Base-by-base conservation (phyloP, 2,329 filamentous ascomycete species). In the Diatrype stigma region DNA sequence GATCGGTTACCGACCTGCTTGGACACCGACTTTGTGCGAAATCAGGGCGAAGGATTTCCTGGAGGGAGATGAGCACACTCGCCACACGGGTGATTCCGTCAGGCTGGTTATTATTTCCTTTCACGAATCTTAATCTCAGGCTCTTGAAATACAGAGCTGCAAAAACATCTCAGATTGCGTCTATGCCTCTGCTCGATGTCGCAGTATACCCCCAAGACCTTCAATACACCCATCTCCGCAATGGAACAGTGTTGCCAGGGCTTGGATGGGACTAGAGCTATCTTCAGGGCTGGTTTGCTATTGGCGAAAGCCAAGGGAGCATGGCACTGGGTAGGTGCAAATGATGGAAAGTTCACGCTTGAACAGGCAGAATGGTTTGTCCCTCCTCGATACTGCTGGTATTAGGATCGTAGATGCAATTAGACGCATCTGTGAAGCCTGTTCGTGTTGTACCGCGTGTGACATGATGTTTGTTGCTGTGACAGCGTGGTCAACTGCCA, bases 131-230 rank as follows among this genome's bases (percentile, higher is more conserved):
- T 32, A 17, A 11, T 48, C 21, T 17, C 30, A 11, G 37, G 46
- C 47, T 52, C 51, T 50, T 52, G 51, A 38, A 52, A 49, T 34
- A 52, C 37, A 50, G 47, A 52, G 47, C 22, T 42, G 26, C 10
- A 30, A n/a, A n/a, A n/a, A 44, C n/a, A 23, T 4, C 30, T 16
- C 30, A 32, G 14, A 10, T 32, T 14, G 44, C 35, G 32, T 34
- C 40, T 45, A 32, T 26, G n/a, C 34, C n/a, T 49, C 50, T 44
- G 11, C 40, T 17, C 21, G 40, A 23, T n/a, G 40, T 26, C 40
- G 22, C 40, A 23, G 21, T 23, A 44, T 44, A 44, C 22, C 40
- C 14, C 40, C 3, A 5, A 44, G 40, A 28, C 40, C 12, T 44
- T 44, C 40, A 21, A 44, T 17, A 28, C 40, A 28, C 12, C 3